Evolutionary conservation across 202 grass and related monocot genomes (phyloP), one percentile per base, ranked within the genome.

Genomic region (Dendrocalamus latiflorus): DNA sequence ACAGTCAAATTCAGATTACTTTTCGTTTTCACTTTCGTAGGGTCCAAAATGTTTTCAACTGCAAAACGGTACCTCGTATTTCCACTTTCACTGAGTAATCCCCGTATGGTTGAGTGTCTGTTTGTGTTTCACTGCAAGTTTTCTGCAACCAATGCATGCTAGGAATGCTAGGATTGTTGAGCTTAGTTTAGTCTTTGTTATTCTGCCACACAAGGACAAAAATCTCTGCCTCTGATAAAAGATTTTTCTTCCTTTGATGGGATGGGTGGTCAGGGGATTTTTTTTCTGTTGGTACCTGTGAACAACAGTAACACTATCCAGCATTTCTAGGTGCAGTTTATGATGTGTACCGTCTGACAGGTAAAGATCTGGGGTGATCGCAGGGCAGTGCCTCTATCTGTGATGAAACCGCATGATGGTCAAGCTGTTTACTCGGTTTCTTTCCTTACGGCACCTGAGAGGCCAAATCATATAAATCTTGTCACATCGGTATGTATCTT

Each of bases 341-440:
- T 61, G 69, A 76, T 65, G 14, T 56, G 12, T 72, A 39, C 24
- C 74, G 8, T 91, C 43, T 90, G 43, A 80, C 87, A 98, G 95
- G 95, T 98, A 80, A 94, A 94, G 60, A 93, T 98, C 44, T 97
- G 95, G 95, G 92, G 94, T 84, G 95, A 97, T 59, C 90, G 92
- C 49, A 97, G 80, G 64, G 48, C 68, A 77, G 72, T 82, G n/a
- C 88, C 86, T 54, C 72, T 98, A 30, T 78, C 90, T 73, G 88
- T 88, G 15, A 70, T 98, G 22, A 94, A 84, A 77, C 90, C 95
- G 8, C 87, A 98, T 84, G 90, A 94, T 85, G 88, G 92, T 28
- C 87, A 91, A 89, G 81, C 92, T 69, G 92, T 94, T 68, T 90
- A 91, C 59, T 94, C 88, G 1, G 92, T 94, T 70, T 88, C 87